Evolutionary conservation across 345 rosid genomes (phyloP).

Genomic region (Corchorus olitorius): DNA sequence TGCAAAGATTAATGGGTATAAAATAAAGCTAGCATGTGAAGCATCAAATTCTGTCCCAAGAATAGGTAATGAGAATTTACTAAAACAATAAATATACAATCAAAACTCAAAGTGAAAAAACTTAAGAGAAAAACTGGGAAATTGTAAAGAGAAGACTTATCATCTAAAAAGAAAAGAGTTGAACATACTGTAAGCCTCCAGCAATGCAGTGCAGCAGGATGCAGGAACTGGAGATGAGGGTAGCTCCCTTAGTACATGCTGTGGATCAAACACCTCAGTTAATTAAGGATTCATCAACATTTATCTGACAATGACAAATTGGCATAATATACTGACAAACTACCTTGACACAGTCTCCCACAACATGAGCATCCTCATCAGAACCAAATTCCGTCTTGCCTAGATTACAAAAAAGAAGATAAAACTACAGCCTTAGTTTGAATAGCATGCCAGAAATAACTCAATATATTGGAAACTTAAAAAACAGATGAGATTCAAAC

Average conservation of each 20-base stretch:
- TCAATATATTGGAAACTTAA: constrained; percentile 16
- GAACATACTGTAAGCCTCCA: constrained; percentile 93
- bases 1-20: neutral
- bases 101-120: constrained; percentile 13
- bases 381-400: constrained; percentile 84
- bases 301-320: constrained; percentile 15
- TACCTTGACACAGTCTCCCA: constrained; percentile 99
- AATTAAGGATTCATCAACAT: constrained; percentile 25
- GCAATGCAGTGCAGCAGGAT: constrained; percentile 92
- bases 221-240: constrained; percentile 99
- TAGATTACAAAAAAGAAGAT: constrained; percentile 32
- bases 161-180: constrained; percentile 12
- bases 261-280: constrained; percentile 37
- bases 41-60: neutral
- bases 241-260: constrained; percentile 96
- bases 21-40: neutral
- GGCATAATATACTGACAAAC: constrained; percentile 21
- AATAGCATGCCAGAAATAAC: constrained; percentile 13
- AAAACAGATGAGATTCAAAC: constrained; percentile 14
- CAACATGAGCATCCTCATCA: constrained; percentile 96
- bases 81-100: neutral
- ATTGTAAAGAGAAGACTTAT: constrained; percentile 15
- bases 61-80: neutral
- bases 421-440: constrained; percentile 18
- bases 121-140: constrained; percentile 16